phyloP scores from a whole-genome alignment of 495 filamentous ascomycete genomes.

The Neurospora intermedia region DNA sequence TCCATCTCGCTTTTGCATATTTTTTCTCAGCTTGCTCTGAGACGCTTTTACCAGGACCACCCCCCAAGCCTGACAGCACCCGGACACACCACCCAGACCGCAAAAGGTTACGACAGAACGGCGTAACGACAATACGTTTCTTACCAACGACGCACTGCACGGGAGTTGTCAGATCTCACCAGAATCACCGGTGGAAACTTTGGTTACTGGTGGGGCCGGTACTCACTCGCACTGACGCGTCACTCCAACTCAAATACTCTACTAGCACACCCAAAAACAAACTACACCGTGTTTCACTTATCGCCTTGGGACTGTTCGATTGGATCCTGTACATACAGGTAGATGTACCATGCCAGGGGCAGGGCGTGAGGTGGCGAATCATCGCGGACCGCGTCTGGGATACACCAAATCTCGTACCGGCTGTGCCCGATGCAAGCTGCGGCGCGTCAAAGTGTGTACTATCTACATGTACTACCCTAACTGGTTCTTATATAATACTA shows the following conservation, averaged over 20 bases:
- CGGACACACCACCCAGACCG: not conserved
- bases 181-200: not conserved
- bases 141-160: too few relatives aligned
- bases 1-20: too few relatives aligned
- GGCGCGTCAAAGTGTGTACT: constrained; percentile 20
- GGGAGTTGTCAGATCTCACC: not conserved
- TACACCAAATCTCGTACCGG: constrained; percentile 22
- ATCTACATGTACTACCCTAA: too few relatives aligned
- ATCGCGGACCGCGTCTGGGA: constrained; percentile 12
- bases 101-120: not conserved
- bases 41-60: not conserved
- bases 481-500: too few relatives aligned
- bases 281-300: not conserved
- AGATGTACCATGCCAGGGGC: not conserved
- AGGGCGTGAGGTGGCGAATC: not conserved
- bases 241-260: too few relatives aligned
- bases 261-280: not conserved
- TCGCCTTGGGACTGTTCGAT: not conserved
- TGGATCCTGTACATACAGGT: not conserved
- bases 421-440: constrained; percentile 20
- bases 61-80: not conserved
- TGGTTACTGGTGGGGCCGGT: not conserved
- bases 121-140: not conserved
- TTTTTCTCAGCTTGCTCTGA: too few relatives aligned
- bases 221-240: not conserved